Percentiles rank a stretch among this genome's conserved stretches.
These are phyloP conservation scores for Coccinonectria pachysandricola DNA, from an alignment of 2,329 filamentous ascomycete genomes.

Conservation along the genomic window DNA sequence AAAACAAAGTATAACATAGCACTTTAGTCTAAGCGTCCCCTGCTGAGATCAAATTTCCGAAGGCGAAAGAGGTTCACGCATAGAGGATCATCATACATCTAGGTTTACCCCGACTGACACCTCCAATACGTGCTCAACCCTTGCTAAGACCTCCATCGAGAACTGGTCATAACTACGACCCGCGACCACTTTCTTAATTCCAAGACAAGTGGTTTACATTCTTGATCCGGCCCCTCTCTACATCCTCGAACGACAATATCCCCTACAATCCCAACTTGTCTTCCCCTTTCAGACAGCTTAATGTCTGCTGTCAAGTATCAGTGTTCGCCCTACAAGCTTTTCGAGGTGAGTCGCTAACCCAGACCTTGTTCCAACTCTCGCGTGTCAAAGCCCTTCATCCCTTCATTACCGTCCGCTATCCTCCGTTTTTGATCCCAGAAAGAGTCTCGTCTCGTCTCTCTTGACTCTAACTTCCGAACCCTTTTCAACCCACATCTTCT, in stretches of 20 bases:
- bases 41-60: constrained; percentile 32
- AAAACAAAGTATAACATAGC: constrained; percentile 22
- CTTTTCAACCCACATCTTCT: constrained; percentile 5
- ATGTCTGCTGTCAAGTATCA: constrained; percentile 50
- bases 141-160: constrained; percentile 27
- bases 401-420: constrained; percentile 6
- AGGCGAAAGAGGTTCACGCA: constrained; percentile 18
- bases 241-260: constrained; percentile 23
- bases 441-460: constrained; percentile 8
- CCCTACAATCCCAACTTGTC: constrained; percentile 1
- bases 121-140: constrained; percentile 19
- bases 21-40: constrained; percentile 21
- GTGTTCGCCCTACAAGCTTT: constrained; percentile 46
- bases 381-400: constrained; percentile 14
- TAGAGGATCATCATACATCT: constrained; percentile 22
- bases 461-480: too few relatives aligned
- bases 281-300: constrained; percentile 33
- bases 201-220: constrained; percentile 31
- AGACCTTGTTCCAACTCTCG: constrained; percentile 22
- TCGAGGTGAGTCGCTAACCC: constrained; percentile 42
- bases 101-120: too few relatives aligned
- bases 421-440: too few relatives aligned
- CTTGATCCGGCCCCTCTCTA: constrained; percentile 20
- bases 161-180: constrained; percentile 26
- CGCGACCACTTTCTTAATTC: constrained; percentile 21